Percentiles rank a stretch among this genome's conserved stretches.
Evolutionary conservation across 495 filamentous ascomycete species (phyloP).

Genomic region (Hypoxylon trugodes): DNA sequence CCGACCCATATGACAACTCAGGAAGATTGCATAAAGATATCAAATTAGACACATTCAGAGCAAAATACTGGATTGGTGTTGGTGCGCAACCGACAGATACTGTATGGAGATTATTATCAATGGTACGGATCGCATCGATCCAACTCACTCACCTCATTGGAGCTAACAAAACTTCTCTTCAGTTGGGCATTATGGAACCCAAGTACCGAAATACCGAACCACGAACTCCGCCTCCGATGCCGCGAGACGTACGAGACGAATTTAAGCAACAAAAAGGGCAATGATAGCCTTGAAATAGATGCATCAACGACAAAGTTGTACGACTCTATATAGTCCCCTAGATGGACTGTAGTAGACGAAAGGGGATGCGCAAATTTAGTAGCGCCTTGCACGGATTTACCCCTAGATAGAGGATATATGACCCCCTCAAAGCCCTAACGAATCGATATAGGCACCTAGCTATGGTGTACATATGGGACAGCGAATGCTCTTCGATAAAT

Average conservation of each 20-base stretch:
- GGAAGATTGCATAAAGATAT: constrained; percentile 86
- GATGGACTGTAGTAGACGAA: background rate
- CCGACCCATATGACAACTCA: constrained; percentile 69
- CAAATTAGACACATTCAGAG: constrained; percentile 78
- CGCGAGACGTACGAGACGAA: constrained; percentile 14
- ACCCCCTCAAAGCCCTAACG: background rate
- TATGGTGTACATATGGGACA: constrained; percentile 22
- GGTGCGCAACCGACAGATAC: constrained; percentile 93
- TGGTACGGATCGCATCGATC: constrained; percentile 66
- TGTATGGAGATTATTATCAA: constrained; percentile 82
- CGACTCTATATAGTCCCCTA: background rate
- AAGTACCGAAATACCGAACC: constrained; percentile 43
- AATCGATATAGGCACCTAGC: background rate
- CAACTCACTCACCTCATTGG: background rate
- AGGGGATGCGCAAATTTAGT: background rate
- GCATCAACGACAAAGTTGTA: background rate
- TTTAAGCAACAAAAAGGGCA: constrained; percentile 15
- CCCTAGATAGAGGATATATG: background rate
- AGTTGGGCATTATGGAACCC: constrained; percentile 44
- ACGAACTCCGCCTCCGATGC: constrained; percentile 37
- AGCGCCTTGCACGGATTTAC: background rate
- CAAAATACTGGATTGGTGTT: constrained; percentile 96
- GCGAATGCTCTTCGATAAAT: constrained; percentile 4
- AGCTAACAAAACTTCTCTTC: background rate
- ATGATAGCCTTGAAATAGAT: constrained; percentile 3